Evolutionary conservation across 2,329 filamentous ascomycete genomes (phyloP), one percentile per base, ranked within the genome.

Genomic region (Colletotrichum acutatum): DNA sequence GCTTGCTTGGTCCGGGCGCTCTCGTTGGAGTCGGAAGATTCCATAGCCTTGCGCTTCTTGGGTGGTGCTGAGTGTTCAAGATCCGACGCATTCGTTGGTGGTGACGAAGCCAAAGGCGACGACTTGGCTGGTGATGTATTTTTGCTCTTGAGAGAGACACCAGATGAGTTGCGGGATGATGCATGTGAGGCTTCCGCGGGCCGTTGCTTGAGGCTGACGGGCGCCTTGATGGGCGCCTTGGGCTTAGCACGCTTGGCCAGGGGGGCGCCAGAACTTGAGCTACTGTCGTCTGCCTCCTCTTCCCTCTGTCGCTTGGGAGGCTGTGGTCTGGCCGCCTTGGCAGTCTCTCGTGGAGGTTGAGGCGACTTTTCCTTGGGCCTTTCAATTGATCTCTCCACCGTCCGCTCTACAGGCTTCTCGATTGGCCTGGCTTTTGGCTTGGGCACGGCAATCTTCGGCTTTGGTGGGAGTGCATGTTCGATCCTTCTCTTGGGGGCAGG

Each of bases 21-120:
- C 24, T 72, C 68, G 12, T 56, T 68, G 8, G 72, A 68, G 63
- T 75, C 74, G 49, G 73, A 74, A 24, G 72, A 74, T 30, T 75
- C 66, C 8, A 77, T 76, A 52, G 78, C 78, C 76, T 85, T 87
- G 68, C 86, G 85, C 79, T 88, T 88, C 80, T 85, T 86, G 75
- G 77, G 24, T 14, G 65, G 65, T 22, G 79, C 81, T 57, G 83
- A 79, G 12, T 86, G 83, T 34, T 91, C 90, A 49, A 91, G 81
- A 70, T 92, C 90, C 1, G 90, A 91, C 1, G 90, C 90, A 74
- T 92, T 92, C 8, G 90, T 91, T 0, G 90, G 90, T 14, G 90
- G 90, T 7, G 90, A 92, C 1, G 90, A 90, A n/a, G 90, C 90
- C 22, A 92, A 83, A 4, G 90, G 90, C 11, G 90, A 92, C 2